Evolutionary conservation across 176 grass and related monocot genomes (phyloP).

Genomic region (Eragrostis curvula): DNA sequence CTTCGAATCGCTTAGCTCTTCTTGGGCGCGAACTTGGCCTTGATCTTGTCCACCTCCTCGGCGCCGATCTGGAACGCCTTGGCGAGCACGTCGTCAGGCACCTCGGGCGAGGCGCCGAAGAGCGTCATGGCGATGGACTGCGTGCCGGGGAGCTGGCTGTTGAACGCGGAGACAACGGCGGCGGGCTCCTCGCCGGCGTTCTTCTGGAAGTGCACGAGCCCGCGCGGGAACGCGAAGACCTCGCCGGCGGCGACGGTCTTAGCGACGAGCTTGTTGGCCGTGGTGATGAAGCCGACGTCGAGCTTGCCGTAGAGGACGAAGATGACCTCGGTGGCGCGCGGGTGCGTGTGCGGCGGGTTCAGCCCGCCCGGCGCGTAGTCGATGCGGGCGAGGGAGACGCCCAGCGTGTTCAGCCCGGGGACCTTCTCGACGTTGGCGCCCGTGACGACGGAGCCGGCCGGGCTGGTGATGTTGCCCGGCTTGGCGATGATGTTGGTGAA

Average conservation of each 20-base stretch:
- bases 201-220: slow-evolving; percentile 86
- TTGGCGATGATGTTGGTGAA: slow-evolving; percentile 54
- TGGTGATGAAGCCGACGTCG: slow-evolving; percentile 88
- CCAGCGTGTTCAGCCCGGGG: slow-evolving; percentile 77
- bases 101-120: slow-evolving; percentile 53
- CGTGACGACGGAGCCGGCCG: slow-evolving; percentile 57
- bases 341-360: slow-evolving; percentile 96
- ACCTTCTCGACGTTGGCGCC: slow-evolving; percentile 73
- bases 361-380: slow-evolving; percentile 79
- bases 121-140: slow-evolving; percentile 67
- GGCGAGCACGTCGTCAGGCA: slow-evolving; percentile 60
- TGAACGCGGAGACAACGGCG: slow-evolving; percentile 70
- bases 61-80: slow-evolving; percentile 74
- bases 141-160: slow-evolving; percentile 87
- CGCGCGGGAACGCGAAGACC: slow-evolving; percentile 65
- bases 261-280: slow-evolving; percentile 63
- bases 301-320: slow-evolving; percentile 80
- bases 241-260: slow-evolving; percentile 70
- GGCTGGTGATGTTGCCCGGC: slow-evolving; percentile 54
- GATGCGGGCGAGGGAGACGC: slow-evolving; percentile 74
- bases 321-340: slow-evolving; percentile 83
- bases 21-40: slow-evolving; percentile 71
- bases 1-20: background rate
- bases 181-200: slow-evolving; percentile 53
- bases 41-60: slow-evolving; percentile 68